Evolutionary conservation across 441 rosid genomes (phyloP).

Genomic region (Syzygium malaccense): DNA sequence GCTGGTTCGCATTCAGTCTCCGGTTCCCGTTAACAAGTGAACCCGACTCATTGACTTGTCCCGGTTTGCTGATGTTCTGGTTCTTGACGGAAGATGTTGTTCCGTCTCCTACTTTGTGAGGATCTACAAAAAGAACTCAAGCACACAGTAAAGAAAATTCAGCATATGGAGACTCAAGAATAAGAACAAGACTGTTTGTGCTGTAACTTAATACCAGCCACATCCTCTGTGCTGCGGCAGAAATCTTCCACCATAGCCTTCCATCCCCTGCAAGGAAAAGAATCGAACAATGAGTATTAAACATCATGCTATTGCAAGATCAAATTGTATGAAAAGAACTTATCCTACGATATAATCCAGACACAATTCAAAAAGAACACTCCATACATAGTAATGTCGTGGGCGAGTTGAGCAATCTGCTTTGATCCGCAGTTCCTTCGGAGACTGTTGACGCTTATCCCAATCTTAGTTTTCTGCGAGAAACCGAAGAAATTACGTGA

Average conservation of each 20-base stretch:
- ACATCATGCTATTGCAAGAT: not conserved
- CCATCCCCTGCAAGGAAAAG: not conserved
- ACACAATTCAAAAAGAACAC: not conserved
- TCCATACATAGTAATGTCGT: not conserved
- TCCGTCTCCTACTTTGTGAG: not conserved
- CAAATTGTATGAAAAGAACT: not conserved
- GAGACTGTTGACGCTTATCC: not conserved
- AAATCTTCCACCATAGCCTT: not conserved
- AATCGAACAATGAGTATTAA: not conserved
- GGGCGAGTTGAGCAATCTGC: not conserved
- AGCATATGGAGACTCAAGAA: not conserved
- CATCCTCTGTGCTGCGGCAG: not conserved
- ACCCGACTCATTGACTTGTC: not conserved
- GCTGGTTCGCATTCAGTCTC: not conserved
- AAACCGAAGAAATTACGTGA: not conserved
- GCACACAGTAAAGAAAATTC: not conserved
- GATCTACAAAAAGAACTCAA: not conserved
- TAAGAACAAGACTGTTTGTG: not conserved
- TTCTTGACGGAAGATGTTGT: not conserved
- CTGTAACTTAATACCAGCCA: not conserved
- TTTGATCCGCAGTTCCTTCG: not conserved
- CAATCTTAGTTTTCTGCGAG: not conserved
- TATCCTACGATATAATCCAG: too few relatives aligned
- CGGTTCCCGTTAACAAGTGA: not conserved
- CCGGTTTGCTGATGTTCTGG: not conserved